Conservation (phyloP, 1,284 basidiomycete genomes). For the Farysia itapuensis region DNA sequence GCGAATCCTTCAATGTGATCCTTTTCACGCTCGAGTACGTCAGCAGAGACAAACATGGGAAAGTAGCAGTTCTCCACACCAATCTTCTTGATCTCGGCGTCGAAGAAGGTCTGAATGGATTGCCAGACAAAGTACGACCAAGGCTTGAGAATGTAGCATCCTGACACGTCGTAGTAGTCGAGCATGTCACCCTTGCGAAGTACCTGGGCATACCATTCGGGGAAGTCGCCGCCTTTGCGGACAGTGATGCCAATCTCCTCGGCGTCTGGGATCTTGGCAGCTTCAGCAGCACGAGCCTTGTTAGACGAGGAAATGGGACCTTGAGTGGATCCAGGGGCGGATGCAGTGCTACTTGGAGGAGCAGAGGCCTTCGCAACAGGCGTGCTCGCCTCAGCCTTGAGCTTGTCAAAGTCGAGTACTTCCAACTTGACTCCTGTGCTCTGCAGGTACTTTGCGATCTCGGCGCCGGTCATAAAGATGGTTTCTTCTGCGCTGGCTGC, state of each 20-base stretch:
- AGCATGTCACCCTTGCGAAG: constrained; percentile 97
- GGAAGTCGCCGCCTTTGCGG: constrained; percentile 56
- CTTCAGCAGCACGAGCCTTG: constrained; percentile 33
- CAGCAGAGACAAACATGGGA: constrained; percentile 95
- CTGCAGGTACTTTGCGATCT: constrained; percentile 48
- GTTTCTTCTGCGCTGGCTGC: constrained; percentile 52
- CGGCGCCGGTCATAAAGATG: constrained; percentile 51
- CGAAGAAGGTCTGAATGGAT: constrained; percentile 71
- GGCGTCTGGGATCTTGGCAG: constrained; percentile 55
- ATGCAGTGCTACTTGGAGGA: constrained; percentile 20
- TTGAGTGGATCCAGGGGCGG: constrained; percentile 30
- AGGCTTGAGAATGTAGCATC: constrained; percentile 97
- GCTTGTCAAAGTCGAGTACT: constrained; percentile 44
- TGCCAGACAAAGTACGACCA: constrained; percentile 99
- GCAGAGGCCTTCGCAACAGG: constrained; percentile 27
- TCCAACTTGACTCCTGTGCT: constrained; percentile 52
- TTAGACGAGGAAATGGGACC: constrained; percentile 24
- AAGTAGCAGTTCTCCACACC: constrained; percentile 98
- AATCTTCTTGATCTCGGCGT: constrained; percentile 78
- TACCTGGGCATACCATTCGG: constrained; percentile 68
- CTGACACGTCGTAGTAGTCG: constrained; percentile 97
- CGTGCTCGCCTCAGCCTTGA: constrained; percentile 35
- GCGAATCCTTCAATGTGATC: constrained; percentile 99
- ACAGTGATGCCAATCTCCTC: constrained; percentile 59
- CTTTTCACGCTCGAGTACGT: constrained; percentile 93